These are phyloP conservation scores for Limnanthes douglasii DNA, from an alignment of 345 rosid species.

Conservation along the genomic window DNA sequence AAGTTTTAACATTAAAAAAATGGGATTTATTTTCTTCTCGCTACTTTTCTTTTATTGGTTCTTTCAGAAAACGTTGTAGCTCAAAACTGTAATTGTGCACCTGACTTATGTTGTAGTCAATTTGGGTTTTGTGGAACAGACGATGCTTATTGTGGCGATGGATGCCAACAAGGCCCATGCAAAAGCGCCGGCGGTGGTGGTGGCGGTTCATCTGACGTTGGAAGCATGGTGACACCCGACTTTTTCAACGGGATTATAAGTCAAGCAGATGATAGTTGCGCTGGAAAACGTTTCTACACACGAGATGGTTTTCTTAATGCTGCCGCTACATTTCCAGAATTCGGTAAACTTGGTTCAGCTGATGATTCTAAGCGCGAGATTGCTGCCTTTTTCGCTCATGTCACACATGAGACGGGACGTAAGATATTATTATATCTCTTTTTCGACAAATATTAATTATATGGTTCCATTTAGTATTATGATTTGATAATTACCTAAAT, in stretches of 20 bases:
- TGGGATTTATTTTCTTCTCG: no score
- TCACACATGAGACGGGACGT: constrained; percentile 2
- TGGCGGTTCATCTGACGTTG: background rate
- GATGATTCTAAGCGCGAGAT: constrained; percentile 2
- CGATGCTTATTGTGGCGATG: background rate
- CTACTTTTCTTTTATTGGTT: no score
- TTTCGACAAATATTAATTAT: background rate
- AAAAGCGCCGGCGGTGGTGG: background rate
- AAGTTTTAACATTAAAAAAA: no score
- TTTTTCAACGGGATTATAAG: constrained; percentile 5
- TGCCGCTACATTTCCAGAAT: background rate
- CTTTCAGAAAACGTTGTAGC: no score
- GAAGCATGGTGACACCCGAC: constrained; percentile 1
- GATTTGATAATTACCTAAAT: no score
- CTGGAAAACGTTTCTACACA: background rate
- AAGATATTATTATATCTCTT: background rate
- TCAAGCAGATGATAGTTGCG: constrained; percentile 1
- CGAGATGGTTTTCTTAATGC: background rate
- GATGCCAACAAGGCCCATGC: constrained; percentile 7
- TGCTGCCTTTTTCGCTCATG: background rate
- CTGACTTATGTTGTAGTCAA: constrained; percentile 6
- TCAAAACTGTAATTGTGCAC: constrained; percentile 5
- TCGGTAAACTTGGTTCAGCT: background rate
- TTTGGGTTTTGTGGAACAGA: background rate
- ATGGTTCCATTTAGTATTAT: no score